These are phyloP conservation scores for Apiospora sp. DNA, from an alignment of 2,329 filamentous ascomycete species.

Conservation along the genomic window DNA sequence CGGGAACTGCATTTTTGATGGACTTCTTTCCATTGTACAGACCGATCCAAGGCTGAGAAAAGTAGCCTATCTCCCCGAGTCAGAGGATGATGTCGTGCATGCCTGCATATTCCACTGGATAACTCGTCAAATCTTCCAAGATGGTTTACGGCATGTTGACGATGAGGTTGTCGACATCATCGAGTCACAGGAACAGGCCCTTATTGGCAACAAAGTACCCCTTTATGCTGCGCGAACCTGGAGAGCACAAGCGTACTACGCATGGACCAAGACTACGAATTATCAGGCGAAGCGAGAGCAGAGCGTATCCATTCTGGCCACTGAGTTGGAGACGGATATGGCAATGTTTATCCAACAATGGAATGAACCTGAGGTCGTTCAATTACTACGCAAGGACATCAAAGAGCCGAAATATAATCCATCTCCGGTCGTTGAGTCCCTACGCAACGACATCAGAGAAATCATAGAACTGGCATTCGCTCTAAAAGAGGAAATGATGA, in stretches of 20 bases:
- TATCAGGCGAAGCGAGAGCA: neutral
- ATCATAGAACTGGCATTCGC: neutral
- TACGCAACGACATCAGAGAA: too few species aligned
- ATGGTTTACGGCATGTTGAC: neutral
- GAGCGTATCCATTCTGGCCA: neutral
- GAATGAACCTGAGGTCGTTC: too few species aligned
- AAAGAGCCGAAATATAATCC: neutral
- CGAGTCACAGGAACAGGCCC: neutral
- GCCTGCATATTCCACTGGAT: neutral
- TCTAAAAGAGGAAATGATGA: neutral
- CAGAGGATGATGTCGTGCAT: neutral
- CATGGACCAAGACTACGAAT: neutral
- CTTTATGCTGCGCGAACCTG: neutral
- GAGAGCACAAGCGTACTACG: neutral
- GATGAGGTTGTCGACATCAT: rapidly evolving
- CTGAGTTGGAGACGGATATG: neutral
- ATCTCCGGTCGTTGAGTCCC: too few species aligned
- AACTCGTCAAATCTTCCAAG: neutral
- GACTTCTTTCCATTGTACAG: neutral
- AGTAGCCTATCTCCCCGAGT: neutral
- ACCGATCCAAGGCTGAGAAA: neutral
- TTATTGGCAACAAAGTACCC: neutral
- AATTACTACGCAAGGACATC: neutral
- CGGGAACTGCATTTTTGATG: neutral
- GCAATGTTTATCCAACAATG: neutral